Base-by-base conservation (phyloP, 805 yeast genomes). In the Pichia phayaonensis region DNA sequence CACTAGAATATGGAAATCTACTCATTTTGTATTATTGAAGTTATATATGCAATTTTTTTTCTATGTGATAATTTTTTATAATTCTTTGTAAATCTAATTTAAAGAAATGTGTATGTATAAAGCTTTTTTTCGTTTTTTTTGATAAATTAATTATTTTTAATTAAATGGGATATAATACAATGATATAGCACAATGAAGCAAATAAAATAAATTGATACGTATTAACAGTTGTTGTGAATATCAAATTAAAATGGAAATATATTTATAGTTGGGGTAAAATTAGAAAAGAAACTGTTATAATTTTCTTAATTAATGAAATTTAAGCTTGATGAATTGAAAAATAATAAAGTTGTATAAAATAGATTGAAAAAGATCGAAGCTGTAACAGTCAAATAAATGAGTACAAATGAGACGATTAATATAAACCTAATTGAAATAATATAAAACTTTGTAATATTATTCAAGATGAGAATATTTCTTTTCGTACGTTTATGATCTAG, bases 1-100 rank as follows among this genome's bases (percentile, higher is more conserved):
- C 99, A 75, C 97, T 90, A 53, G 98, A 94, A 76, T 87, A 90
- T 65, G 97, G 95, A 69, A 92, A 84, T 69, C 66, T 63, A 58
- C 70, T 67, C 71, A 67, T 65, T 39, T 47, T 49, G 26, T 48
- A 24, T 10, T 20, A 29, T 20, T 34, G 10, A 42, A 21, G 4
- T 22, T 13, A 11, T 45, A 48, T 48, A 44, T 31, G 47, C 50
- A 41, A 24, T 41, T 36, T 21, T n/a, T 44, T 49, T 49, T 45
- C 42, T 40, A 40, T 34, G 40, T n/a, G n/a, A 27, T 11, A 16
- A 13, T 34, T 21, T 34, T 38, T 49, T 44, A 41, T 16, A 22
- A 22, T 21, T 36, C n/a, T 21, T 45, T 50, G 39, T n/a, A 27
- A 34, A 20, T 45, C 45, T 43, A 48, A 23, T 48, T 48, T 42